Conservation (phyloP, 352 stramenopile species). For the Phytophthora macrochlamydospora region DNA sequence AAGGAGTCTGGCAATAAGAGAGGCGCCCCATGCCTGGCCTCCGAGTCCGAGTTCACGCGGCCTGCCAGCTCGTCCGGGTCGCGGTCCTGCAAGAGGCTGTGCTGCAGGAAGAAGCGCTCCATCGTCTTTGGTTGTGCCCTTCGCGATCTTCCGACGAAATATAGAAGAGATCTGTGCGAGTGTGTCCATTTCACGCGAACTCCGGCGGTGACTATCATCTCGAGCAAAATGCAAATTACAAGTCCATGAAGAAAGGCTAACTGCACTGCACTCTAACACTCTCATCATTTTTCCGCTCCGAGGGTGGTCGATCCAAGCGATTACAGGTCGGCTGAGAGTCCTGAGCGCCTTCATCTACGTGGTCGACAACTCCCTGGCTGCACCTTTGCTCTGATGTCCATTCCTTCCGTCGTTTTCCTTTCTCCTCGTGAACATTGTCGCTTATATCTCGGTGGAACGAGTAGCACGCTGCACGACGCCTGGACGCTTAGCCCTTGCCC, state of each 20-base stretch:
- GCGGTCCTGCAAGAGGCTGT: constrained; percentile 76
- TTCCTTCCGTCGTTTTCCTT: constrained; percentile 14
- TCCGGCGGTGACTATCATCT: background rate
- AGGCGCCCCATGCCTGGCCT: constrained; percentile 49
- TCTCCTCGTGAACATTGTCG: constrained; percentile 8
- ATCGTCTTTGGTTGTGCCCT: constrained; percentile 33
- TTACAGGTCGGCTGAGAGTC: constrained; percentile 16
- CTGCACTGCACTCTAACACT: constrained; percentile 38
- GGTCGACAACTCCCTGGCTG: constrained; percentile 8
- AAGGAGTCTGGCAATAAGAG: background rate
- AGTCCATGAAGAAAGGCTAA: constrained; percentile 31
- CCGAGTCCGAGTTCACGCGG: constrained; percentile 69
- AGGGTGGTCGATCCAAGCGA: constrained; percentile 9
- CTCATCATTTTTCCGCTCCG: constrained; percentile 24
- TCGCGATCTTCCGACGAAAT: constrained; percentile 18
- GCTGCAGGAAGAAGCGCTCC: constrained; percentile 84
- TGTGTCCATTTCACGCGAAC: background rate
- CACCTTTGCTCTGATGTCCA: constrained; percentile 15
- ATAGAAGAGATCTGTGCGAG: constrained; percentile 3
- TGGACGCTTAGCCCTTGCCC: constrained; percentile 75
- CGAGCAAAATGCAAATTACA: constrained; percentile 31
- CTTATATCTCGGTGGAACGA: constrained; percentile 9
- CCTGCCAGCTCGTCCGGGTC: constrained; percentile 68
- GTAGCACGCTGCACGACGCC: constrained; percentile 5
- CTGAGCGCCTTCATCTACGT: constrained; percentile 9